A percentile compares a stretch with the other conserved stretches of the same genome.
These are phyloP conservation scores for Mortierella antarctica DNA, from an alignment of 192 early-diverging fungal genomes.

Conservation along the genomic window DNA sequence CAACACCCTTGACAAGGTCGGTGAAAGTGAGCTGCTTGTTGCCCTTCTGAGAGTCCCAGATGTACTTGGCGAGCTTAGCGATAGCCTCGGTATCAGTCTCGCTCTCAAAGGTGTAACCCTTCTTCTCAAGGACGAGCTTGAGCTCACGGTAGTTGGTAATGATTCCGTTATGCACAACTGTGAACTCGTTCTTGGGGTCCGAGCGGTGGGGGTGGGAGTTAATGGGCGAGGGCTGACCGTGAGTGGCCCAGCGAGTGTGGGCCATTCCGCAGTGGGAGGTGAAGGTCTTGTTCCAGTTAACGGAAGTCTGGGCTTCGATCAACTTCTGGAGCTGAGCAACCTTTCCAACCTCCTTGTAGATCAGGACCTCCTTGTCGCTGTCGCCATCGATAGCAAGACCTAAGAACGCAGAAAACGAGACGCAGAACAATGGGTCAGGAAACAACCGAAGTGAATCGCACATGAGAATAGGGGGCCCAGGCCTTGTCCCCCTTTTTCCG, in stretches of 20 bases:
- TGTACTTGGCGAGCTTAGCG: slow-evolving; percentile 97
- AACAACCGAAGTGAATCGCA: not conserved
- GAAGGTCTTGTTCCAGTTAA: slow-evolving; percentile 77
- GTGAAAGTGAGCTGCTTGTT: slow-evolving; percentile 86
- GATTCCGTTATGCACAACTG: slow-evolving; percentile 99
- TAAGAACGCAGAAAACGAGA: slow-evolving; percentile 15
- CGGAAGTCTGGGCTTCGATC: slow-evolving; percentile 73
- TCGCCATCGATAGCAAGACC: slow-evolving; percentile 96
- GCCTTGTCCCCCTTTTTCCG: not conserved
- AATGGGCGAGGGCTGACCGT: slow-evolving; percentile 91
- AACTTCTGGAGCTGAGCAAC: slow-evolving; percentile 87
- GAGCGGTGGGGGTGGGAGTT: slow-evolving; percentile 99
- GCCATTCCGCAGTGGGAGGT: slow-evolving; percentile 88
- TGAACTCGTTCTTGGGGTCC: slow-evolving; percentile 90
- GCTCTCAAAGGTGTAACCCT: slow-evolving; percentile 94
- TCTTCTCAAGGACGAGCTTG: slow-evolving; percentile 93
- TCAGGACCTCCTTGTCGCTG: slow-evolving; percentile 70
- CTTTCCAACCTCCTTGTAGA: slow-evolving; percentile 97
- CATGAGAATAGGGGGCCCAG: not conserved
- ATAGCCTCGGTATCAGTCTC: slow-evolving; percentile 99
- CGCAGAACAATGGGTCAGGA: not conserved
- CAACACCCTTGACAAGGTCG: slow-evolving; percentile 92
- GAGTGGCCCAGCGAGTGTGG: slow-evolving; percentile 99
- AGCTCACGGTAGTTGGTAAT: slow-evolving; percentile 99
- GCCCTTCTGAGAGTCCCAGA: slow-evolving; percentile 91